A percentile compares a stretch with the other conserved stretches of the same genome.
Evolutionary conservation across 148 eudicot species (phyloP).

Genomic region (Rhododendron griersonianum): DNA sequence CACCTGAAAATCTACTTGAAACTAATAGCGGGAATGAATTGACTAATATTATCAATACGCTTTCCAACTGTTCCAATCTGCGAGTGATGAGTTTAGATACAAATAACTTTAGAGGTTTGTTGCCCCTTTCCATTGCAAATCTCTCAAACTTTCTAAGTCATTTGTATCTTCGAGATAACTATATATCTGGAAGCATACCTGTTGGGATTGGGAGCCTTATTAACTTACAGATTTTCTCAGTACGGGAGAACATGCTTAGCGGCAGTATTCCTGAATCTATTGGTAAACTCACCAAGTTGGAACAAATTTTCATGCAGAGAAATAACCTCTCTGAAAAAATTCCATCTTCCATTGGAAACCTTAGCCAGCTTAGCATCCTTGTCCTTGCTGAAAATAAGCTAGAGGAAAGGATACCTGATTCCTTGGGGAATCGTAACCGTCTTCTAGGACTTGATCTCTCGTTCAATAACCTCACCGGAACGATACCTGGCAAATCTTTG

Average conservation of each 20-base stretch:
- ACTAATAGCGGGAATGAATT: no score
- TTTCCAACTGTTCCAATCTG: no score
- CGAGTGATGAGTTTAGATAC: no score
- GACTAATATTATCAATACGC: no score
- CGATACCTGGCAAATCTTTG: not conserved
- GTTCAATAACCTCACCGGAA: not conserved
- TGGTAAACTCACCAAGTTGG: conserved; percentile 2
- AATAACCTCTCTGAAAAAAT: not conserved
- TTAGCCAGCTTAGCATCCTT: not conserved
- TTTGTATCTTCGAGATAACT: not conserved
- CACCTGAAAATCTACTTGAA: no score
- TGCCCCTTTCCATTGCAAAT: no score
- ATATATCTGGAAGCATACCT: conserved; percentile 11
- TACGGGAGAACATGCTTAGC: not conserved
- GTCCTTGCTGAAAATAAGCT: not conserved
- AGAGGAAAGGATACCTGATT: not conserved
- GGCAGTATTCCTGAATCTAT: conserved; percentile 14
- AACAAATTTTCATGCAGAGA: not conserved
- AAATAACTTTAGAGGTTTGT: no score
- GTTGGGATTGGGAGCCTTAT: conserved; percentile 6
- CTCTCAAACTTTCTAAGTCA: no score
- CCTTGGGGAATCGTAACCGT: not conserved
- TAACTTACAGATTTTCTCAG: not conserved
- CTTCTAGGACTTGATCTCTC: not conserved
- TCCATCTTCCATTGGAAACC: conserved; percentile 9